Evolutionary conservation across 2,329 filamentous ascomycete genomes (phyloP), one percentile per base, ranked within the genome.

Genomic region (Raffaelea ambrosiae): DNA sequence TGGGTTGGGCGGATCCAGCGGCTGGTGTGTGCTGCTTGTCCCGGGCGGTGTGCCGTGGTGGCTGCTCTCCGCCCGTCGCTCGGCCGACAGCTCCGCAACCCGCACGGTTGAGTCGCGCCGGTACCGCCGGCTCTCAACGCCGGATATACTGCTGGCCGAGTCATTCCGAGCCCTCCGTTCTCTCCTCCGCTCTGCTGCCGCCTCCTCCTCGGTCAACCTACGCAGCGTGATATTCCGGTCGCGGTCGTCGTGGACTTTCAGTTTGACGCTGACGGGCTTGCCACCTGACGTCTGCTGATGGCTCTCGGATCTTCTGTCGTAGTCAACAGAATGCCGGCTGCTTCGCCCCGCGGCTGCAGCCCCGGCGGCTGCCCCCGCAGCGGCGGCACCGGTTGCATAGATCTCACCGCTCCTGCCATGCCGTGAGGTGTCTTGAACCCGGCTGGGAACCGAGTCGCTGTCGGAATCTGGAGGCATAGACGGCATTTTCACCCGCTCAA

Each of bases 181-280:
- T 33, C 51, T 60, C 35, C 68, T 66, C 9, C 69, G 62, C 4
- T 63, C 65, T 16, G 68, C 67, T 31, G 68, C 66, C 3, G 74
- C 69, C 59, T 84, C 80, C 52, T 79, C 74, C 22, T 81, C 78
- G 0, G 80, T 81, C 21, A 83, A 63, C 33, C 77, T 70, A 35
- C 79, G 72, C 39, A 84, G 64, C 14, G 79, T 84, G 48, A 84
- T 72, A 53, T 80, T 80, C 26, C 26, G 26, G 50, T 79, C 74
- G 29, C 70, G 71, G 55, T 83, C 78, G 53, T 80, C 75, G 53
- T 81, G 74, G 42, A 82, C 68, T 57, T 75, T 77, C 48, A 83
- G 64, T 58, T 77, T 80, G 49, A 83, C 73, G 57, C 75, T 77
- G 29, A 79, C 69, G 3, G 74, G 68, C 29, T 70, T 67, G 55